Evolutionary conservation across 2,329 filamentous ascomycete species (phyloP).

Genomic region (Dactylellina parvicollis): DNA sequence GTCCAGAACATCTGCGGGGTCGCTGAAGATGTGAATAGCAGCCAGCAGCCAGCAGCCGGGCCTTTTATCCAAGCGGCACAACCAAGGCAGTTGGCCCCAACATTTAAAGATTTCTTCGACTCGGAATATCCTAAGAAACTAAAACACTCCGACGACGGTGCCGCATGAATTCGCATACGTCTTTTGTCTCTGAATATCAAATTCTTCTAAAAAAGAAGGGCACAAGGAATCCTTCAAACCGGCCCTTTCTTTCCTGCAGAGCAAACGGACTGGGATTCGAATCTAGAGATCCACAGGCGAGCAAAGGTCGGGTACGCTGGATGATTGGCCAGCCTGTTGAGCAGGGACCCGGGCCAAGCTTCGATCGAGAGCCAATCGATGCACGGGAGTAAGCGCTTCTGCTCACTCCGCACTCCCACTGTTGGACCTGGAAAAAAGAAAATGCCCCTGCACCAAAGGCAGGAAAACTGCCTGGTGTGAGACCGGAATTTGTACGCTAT

Average conservation of each 20-base stretch:
- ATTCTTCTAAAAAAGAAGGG: too few species aligned
- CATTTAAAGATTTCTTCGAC: too few species aligned
- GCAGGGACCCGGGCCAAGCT: slow-evolving; percentile 13
- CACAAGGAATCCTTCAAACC: background rate
- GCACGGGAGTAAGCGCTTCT: slow-evolving; percentile 41
- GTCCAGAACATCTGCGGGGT: too few species aligned
- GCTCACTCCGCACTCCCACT: background rate
- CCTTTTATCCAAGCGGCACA: too few species aligned
- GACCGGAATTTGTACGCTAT: background rate
- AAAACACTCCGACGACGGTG: too few species aligned
- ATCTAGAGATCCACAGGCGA: background rate
- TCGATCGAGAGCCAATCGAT: slow-evolving; percentile 40
- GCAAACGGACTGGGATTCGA: background rate
- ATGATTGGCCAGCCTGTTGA: slow-evolving; percentile 9
- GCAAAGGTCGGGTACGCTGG: background rate
- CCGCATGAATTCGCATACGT: too few species aligned
- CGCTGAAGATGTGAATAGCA: too few species aligned
- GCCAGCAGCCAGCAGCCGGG: too few species aligned
- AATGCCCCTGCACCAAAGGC: background rate
- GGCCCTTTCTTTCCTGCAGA: background rate
- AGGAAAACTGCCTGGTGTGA: background rate
- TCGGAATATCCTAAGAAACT: background rate
- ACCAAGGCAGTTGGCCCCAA: too few species aligned
- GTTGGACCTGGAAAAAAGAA: slow-evolving; percentile 4
- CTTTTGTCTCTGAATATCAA: too few species aligned